These are phyloP conservation scores for Pseudodiploospora longispora DNA, from an alignment of 2,329 filamentous ascomycete genomes.

Conservation along the genomic window DNA sequence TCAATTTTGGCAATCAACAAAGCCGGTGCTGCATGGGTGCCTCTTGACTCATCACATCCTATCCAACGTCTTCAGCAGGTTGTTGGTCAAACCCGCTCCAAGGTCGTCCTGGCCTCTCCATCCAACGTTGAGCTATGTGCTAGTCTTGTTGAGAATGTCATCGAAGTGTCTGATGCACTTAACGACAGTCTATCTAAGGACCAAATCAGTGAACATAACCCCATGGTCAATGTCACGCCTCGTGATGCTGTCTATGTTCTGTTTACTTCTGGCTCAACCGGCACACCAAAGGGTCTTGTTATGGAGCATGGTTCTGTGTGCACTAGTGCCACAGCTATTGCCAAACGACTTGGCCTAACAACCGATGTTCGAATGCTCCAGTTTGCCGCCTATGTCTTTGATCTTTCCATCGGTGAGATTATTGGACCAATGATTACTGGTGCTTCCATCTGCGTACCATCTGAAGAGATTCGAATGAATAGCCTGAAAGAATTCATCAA, in stretches of 20 bases:
- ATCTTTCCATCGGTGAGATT: constrained; percentile 5
- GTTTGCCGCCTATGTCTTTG: constrained; percentile 12
- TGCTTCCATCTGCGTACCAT: constrained; percentile 5
- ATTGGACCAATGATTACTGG: constrained; percentile 1
- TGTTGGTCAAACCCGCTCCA: not conserved
- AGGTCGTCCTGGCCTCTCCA: constrained; percentile 2
- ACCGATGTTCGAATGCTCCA: constrained; percentile 3
- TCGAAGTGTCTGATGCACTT: not conserved
- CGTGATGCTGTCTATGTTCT: constrained; percentile 26
- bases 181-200: not conserved
- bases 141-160: not conserved
- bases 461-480: constrained; percentile 1
- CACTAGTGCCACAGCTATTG: not conserved
- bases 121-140: not conserved
- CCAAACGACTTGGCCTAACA: too few relatives aligned
- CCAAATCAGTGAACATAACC: not conserved
- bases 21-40: constrained; percentile 9
- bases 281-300: constrained; percentile 41
- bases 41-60: constrained; percentile 9
- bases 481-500: constrained; percentile 6
- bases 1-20: constrained; percentile 7
- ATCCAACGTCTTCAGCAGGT: constrained; percentile 1
- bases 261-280: constrained; percentile 50
- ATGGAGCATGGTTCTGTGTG: constrained; percentile 5
- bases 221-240: not conserved